Conservation (phyloP, 768 basidiomycete species). For the Tylopilus subfusipes region DNA sequence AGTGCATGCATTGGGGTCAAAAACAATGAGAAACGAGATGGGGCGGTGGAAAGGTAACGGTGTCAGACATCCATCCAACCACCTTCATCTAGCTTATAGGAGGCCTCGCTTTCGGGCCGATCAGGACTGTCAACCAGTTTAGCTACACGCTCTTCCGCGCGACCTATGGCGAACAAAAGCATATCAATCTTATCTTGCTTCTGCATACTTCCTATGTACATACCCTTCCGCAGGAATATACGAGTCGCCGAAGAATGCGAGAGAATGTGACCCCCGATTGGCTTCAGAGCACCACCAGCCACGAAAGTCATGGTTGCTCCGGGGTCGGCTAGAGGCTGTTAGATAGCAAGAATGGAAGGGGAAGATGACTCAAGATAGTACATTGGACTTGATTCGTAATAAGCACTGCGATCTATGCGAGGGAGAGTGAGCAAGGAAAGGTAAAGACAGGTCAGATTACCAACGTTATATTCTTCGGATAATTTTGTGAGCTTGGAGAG, state of each 20-base stretch:
- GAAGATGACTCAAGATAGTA: constrained; percentile 24
- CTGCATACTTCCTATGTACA: constrained; percentile 2
- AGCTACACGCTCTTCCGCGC: constrained; percentile 87
- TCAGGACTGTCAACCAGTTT: constrained; percentile 90
- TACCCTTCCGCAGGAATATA: constrained; percentile 85
- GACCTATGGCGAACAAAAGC: constrained; percentile 46
- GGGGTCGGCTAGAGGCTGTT: constrained; percentile 66
- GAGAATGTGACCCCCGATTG: constrained; percentile 85
- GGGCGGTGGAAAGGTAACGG: neutral
- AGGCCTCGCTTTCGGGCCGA: constrained; percentile 85
- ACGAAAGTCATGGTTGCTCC: constrained; percentile 96
- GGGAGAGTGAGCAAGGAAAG: constrained; percentile 3
- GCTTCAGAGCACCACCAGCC: constrained; percentile 88
- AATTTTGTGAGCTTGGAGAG: constrained; percentile 88
- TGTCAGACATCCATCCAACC: constrained; percentile 81
- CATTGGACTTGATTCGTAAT: constrained; percentile 94
- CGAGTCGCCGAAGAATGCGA: constrained; percentile 87
- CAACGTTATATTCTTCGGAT: constrained; percentile 86
- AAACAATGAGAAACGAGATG: neutral
- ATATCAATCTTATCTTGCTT: neutral
- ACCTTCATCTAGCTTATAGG: constrained; percentile 88
- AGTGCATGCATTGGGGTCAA: neutral
- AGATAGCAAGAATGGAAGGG: neutral
- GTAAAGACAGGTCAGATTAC: constrained; percentile 1
- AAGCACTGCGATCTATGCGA: constrained; percentile 68